A percentile compares a stretch with the other conserved stretches of the same genome.
Conservation (phyloP, 495 filamentous ascomycete species). For the Daldinia concentrica region DNA sequence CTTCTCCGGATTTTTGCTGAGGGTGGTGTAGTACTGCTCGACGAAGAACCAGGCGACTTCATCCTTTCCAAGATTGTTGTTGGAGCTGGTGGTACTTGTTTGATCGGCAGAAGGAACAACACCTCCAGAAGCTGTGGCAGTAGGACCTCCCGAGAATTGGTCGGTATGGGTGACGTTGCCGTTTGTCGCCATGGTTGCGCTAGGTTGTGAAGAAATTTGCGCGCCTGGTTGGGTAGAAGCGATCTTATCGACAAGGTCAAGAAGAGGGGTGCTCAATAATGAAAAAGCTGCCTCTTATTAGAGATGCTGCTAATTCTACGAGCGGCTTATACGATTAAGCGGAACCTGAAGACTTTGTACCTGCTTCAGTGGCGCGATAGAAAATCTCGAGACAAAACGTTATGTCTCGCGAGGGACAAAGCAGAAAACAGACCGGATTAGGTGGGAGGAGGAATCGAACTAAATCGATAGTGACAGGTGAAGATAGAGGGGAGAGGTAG, state of each 20-base stretch:
- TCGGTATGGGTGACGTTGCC: constrained; percentile 52
- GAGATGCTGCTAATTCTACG: constrained; percentile 18
- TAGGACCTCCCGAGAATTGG: constrained; percentile 47
- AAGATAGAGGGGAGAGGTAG: not conserved
- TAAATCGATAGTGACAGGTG: constrained; percentile 2
- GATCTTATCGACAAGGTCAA: constrained; percentile 20
- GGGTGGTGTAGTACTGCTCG: constrained; percentile 97
- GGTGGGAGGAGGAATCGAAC: constrained; percentile 27
- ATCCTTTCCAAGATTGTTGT: constrained; percentile 67
- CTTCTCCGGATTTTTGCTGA: constrained; percentile 93
- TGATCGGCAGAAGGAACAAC: constrained; percentile 25
- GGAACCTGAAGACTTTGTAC: constrained; percentile 11
- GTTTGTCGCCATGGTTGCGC: constrained; percentile 61
- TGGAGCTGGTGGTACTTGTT: constrained; percentile 31
- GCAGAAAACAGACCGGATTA: constrained; percentile 4
- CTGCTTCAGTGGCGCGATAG: constrained; percentile 21
- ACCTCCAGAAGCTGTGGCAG: constrained; percentile 33
- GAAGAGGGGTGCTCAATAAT: constrained; percentile 21
- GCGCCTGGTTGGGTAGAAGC: constrained; percentile 32
- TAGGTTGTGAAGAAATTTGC: constrained; percentile 26
- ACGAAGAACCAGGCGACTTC: constrained; percentile 99
- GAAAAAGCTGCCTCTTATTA: constrained; percentile 14
- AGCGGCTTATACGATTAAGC: constrained; percentile 17
- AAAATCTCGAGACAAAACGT: constrained; percentile 6
- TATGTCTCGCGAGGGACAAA: constrained; percentile 18